A percentile compares a stretch with the other conserved stretches of the same genome.
These are phyloP conservation scores for Lactarius psammicola DNA, from an alignment of 768 basidiomycete genomes.

Conservation along the genomic window DNA sequence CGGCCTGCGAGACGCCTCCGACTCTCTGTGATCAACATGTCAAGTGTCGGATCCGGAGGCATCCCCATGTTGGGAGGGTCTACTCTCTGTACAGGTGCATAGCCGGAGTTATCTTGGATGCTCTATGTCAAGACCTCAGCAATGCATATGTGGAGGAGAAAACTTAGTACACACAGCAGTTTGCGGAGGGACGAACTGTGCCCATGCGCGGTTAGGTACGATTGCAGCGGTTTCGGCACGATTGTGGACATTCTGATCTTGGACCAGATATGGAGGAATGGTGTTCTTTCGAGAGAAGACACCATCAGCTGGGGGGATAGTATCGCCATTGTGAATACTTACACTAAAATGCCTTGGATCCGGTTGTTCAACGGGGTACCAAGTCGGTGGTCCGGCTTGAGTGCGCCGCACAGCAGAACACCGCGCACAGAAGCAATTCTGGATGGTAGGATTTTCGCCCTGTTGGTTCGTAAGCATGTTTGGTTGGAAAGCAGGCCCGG, in stretches of 20 bases:
- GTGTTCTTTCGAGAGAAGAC: background rate
- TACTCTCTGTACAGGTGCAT: background rate
- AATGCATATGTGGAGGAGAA: background rate
- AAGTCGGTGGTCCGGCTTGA: background rate
- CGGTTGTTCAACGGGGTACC: background rate
- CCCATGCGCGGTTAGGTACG: background rate
- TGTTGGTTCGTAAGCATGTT: too few species aligned
- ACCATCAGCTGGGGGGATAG: background rate
- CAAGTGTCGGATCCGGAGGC: background rate
- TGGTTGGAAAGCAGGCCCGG: too few species aligned
- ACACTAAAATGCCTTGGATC: background rate
- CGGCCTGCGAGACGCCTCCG: conserved; percentile 3
- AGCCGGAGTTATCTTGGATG: background rate
- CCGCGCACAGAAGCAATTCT: background rate
- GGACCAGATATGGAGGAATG: background rate
- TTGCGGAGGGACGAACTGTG: background rate
- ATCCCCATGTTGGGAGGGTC: background rate
- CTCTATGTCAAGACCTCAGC: background rate
- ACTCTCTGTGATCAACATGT: background rate
- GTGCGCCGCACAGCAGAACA: background rate
- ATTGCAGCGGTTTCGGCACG: background rate
- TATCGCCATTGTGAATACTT: background rate
- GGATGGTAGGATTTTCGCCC: too few species aligned
- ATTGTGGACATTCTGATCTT: background rate
- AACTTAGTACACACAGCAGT: background rate